phyloP scores from a whole-genome alignment of 2,329 filamentous ascomycete genomes.

The Penicillium sp. region DNA sequence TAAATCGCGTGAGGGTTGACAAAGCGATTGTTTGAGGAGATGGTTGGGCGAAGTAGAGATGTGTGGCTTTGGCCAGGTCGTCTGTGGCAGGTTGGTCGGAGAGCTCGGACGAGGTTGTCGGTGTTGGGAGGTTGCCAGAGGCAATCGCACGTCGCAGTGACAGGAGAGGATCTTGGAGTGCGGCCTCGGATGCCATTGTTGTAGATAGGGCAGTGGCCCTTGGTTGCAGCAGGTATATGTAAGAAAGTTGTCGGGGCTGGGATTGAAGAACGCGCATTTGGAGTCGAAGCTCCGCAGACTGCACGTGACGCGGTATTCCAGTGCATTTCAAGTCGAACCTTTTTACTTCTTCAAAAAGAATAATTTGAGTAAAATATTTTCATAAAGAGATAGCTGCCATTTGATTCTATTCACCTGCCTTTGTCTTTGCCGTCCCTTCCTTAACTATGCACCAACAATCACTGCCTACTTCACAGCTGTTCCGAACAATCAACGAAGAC shows the following conservation, averaged over 20 bases:
- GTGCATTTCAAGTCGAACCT: background rate
- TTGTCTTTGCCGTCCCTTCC: background rate
- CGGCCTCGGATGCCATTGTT: conserved; percentile 57
- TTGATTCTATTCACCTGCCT: background rate
- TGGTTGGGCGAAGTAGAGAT: conserved; percentile 69
- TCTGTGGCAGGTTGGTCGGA: conserved; percentile 59
- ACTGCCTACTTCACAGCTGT: background rate
- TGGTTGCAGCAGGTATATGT: conserved; percentile 19
- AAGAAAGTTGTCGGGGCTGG: conserved; percentile 5
- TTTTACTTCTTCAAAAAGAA: background rate
- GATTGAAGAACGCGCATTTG: conserved; percentile 12
- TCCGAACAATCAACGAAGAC: background rate
- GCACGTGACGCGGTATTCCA: conserved; percentile 15
- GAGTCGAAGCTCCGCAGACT: conserved; percentile 15
- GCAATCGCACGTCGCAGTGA: conserved; percentile 82
- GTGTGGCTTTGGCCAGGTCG: conserved; percentile 70
- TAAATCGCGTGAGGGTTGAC: conserved; percentile 76
- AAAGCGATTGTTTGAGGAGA: conserved; percentile 64
- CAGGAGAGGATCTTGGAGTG: conserved; percentile 69
- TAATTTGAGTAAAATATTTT: too few relatives aligned
- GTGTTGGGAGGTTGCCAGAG: conserved; percentile 65
- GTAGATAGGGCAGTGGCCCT: conserved; percentile 12
- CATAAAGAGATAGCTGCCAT: background rate
- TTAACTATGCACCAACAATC: background rate
- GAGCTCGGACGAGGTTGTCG: conserved; percentile 66